Evolutionary conservation across 2,329 filamentous ascomycete species (phyloP).

Genomic region (Bimuria novae-zelandiae): DNA sequence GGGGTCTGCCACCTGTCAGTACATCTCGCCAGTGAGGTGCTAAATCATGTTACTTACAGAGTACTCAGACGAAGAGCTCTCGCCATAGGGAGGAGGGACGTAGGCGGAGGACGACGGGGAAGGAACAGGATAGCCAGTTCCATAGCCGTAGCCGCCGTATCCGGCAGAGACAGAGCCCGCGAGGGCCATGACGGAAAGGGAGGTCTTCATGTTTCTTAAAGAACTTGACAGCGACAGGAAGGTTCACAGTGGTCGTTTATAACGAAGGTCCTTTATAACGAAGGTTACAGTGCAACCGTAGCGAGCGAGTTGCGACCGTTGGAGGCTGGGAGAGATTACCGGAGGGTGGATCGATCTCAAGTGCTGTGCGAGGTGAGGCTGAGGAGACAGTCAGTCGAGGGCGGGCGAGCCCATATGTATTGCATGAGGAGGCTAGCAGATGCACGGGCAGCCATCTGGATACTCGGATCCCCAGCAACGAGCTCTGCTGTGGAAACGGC

Average conservation of each 20-base stretch:
- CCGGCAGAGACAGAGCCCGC: conserved; percentile 34
- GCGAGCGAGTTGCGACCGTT: conserved; percentile 43
- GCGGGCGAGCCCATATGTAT: conserved; percentile 33
- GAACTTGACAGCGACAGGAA: conserved; percentile 15
- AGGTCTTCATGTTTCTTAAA: conserved; percentile 35
- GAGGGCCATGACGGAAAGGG: conserved; percentile 37
- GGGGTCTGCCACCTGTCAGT: neutral
- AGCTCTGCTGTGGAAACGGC: conserved; percentile 24
- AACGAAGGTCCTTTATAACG: conserved; percentile 37
- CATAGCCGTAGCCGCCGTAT: conserved; percentile 8
- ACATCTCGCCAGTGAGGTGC: neutral
- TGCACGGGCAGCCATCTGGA: conserved; percentile 28
- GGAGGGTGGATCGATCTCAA: conserved; percentile 18
- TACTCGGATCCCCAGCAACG: conserved; percentile 15
- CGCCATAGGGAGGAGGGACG: neutral
- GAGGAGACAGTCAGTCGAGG: conserved; percentile 18
- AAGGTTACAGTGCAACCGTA: conserved; percentile 43
- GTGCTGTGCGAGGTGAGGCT: conserved; percentile 21
- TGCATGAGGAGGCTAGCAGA: conserved; percentile 19
- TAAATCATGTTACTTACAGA: neutral
- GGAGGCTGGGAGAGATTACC: conserved; percentile 21
- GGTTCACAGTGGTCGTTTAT: conserved; percentile 21
- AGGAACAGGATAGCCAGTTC: conserved; percentile 1
- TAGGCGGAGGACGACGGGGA: neutral
- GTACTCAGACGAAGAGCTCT: neutral